A percentile compares a stretch with the other conserved stretches of the same genome.
Conservation (phyloP, 2,329 filamentous ascomycete genomes). For the Colletotrichum sp. region DNA sequence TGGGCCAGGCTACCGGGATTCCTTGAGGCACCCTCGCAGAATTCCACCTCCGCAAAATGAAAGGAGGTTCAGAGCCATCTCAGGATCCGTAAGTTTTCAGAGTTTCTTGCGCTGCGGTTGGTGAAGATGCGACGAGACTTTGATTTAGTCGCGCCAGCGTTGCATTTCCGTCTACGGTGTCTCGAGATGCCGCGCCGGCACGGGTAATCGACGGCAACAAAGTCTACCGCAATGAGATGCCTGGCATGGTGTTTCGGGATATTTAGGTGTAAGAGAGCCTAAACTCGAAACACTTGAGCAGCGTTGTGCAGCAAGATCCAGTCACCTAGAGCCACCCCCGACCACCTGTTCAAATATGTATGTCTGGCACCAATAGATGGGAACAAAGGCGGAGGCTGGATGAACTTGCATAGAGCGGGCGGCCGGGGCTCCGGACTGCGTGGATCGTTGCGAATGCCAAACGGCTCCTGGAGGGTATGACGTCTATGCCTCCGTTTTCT, state of each 20-base stretch:
- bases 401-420: background rate
- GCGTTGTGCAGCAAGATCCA: background rate
- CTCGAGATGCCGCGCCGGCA: background rate
- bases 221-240: background rate
- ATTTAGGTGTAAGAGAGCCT: background rate
- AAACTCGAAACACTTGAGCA: constrained; percentile 10
- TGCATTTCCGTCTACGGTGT: background rate
- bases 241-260: background rate
- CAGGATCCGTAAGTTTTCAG: background rate
- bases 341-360: background rate
- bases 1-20: background rate
- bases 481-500: background rate
- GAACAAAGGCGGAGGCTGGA: background rate
- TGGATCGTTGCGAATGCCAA: background rate
- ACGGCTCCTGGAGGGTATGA: background rate
- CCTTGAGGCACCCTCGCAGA: background rate
- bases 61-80: background rate
- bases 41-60: background rate
- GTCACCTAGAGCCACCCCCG: background rate
- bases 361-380: background rate
- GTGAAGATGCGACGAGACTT: background rate
- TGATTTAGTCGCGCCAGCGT: background rate
- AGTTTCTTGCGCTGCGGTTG: background rate
- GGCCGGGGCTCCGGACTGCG: background rate
- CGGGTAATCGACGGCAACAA: background rate